Conservation (phyloP, 441 rosid species). For the Hura crepitans region DNA sequence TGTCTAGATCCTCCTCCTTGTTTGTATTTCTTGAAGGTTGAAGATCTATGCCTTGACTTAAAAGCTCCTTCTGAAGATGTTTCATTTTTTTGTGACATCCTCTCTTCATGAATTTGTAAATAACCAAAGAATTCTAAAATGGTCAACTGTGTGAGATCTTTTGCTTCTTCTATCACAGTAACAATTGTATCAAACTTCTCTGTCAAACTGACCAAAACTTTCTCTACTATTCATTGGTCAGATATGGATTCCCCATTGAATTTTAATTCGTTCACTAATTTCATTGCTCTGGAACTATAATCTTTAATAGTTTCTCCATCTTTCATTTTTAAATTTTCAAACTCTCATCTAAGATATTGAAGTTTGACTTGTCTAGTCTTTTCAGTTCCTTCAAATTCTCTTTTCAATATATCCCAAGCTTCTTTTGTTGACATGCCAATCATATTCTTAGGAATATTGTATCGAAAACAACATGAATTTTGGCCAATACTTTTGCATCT, state of each 20-base stretch:
- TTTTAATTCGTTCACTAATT: neutral
- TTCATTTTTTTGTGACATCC: neutral
- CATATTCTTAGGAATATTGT: neutral
- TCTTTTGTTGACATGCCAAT: neutral
- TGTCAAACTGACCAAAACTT: no score
- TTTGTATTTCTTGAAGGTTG: neutral
- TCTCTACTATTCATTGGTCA: neutral
- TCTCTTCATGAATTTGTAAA: neutral
- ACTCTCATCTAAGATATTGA: neutral
- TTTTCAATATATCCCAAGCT: neutral
- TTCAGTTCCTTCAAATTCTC: neutral
- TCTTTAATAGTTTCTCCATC: neutral
- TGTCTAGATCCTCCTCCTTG: neutral
- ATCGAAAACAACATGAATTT: neutral
- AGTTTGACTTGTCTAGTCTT: neutral
- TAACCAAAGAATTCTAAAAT: neutral
- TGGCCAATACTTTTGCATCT: neutral
- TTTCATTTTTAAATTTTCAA: neutral
- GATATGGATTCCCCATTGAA: neutral
- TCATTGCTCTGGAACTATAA: neutral
- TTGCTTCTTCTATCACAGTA: no score
- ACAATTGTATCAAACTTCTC: no score
- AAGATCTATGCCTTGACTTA: neutral
- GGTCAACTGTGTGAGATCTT: neutral
- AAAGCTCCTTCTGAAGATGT: neutral